Conservation (phyloP, 2,329 filamentous ascomycete genomes). For the Trichoderma semiorbis region DNA sequence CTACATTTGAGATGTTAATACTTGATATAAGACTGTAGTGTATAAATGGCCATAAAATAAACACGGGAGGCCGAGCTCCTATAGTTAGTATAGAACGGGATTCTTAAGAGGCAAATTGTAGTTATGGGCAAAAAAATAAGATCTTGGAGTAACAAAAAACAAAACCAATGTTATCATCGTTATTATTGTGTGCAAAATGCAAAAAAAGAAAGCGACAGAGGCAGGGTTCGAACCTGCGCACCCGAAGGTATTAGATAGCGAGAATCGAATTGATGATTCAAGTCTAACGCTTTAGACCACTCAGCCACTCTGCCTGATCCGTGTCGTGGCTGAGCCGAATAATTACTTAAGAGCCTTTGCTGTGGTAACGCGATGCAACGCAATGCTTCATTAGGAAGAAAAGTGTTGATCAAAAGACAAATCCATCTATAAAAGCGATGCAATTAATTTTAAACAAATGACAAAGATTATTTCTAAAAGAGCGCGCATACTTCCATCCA, state of each 20-base stretch:
- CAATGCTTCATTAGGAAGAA: background rate
- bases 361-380: fast-evolving
- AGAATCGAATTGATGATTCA: conserved; percentile 15
- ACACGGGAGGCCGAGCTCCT: no score
- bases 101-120: no score
- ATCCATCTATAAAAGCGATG: background rate
- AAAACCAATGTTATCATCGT: no score
- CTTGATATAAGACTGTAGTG: no score
- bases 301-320: conserved; percentile 15
- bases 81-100: no score
- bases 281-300: conserved; percentile 19
- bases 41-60: no score
- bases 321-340: background rate
- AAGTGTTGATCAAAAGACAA: background rate
- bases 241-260: conserved; percentile 18
- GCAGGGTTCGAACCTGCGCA: conserved; percentile 19
- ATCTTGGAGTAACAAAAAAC: background rate
- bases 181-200: background rate
- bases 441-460: background rate
- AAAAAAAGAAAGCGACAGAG: conserved; percentile 17
- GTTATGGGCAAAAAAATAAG: no score
- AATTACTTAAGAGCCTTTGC: background rate
- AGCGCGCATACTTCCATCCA: background rate
- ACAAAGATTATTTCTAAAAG: background rate
- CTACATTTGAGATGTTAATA: no score